phyloP scores from a whole-genome alignment of 2,329 filamentous ascomycete genomes.

The Paraconiothyrium sp. region DNA sequence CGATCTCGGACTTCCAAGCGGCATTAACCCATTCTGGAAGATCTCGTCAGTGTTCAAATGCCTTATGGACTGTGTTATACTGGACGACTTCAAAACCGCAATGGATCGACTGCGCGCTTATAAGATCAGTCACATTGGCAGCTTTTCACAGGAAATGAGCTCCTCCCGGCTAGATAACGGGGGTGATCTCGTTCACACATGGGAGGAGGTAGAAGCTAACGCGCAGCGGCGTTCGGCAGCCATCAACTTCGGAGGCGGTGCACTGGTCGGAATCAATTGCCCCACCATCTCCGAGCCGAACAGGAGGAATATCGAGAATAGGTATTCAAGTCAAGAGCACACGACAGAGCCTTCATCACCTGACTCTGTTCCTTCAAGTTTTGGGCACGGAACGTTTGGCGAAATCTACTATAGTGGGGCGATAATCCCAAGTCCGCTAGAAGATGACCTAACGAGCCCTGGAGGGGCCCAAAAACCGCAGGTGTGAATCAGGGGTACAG shows the following conservation, averaged over 20 bases:
- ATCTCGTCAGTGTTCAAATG: slow-evolving; percentile 72
- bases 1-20: slow-evolving; percentile 52
- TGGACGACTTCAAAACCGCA: slow-evolving; percentile 74
- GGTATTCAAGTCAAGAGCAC: background rate
- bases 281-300: background rate
- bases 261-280: background rate
- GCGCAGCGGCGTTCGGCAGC: background rate
- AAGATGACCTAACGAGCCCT: background rate
- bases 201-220: background rate
- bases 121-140: slow-evolving; percentile 52
- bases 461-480: background rate
- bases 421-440: background rate
- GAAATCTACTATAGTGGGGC: background rate
- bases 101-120: slow-evolving; percentile 58
- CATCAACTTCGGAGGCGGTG: background rate
- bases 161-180: background rate
- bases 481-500: background rate
- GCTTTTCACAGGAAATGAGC: slow-evolving; percentile 23
- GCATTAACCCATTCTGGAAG: slow-evolving; percentile 74
- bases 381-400: background rate
- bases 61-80: slow-evolving; percentile 70
- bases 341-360: background rate
- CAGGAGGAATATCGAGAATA: background rate
- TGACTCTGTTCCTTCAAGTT: background rate
- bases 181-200: background rate